Conservation (phyloP, 208 protist genomes). For the Crithidia mellificae region DNA sequence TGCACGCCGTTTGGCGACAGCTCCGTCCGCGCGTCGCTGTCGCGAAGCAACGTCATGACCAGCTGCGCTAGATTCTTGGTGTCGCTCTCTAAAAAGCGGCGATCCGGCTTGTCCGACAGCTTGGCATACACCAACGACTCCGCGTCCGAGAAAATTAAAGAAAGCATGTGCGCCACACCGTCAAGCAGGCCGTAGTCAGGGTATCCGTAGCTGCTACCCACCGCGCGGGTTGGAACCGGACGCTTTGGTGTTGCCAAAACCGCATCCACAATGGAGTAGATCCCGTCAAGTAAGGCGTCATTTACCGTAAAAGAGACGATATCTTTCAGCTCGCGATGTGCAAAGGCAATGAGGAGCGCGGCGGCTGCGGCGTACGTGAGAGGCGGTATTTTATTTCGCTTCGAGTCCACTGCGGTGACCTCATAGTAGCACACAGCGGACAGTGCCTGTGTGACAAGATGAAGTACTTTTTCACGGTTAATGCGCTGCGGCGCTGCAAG, state of each 20-base stretch:
- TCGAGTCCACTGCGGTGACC: conserved; percentile 15
- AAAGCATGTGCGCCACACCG: conserved; percentile 87
- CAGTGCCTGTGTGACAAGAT: conserved; percentile 63
- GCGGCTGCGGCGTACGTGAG: conserved; percentile 76
- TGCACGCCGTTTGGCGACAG: conserved; percentile 82
- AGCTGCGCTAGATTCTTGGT: conserved; percentile 47
- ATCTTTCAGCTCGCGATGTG: conserved; percentile 83
- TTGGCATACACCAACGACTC: conserved; percentile 69
- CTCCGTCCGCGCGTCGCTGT: conserved; percentile 72
- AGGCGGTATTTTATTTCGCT: conserved; percentile 31
- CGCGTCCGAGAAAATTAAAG: conserved; percentile 78
- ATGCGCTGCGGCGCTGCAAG: conserved; percentile 81
- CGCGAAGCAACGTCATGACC: conserved; percentile 69
- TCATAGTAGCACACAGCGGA: conserved; percentile 71
- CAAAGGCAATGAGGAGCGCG: conserved; percentile 75
- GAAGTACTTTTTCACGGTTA: conserved; percentile 61
- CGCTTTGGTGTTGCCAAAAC: conserved; percentile 33
- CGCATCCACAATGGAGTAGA: conserved; percentile 50
- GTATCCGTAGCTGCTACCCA: conserved; percentile 89
- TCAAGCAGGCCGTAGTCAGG: conserved; percentile 88
- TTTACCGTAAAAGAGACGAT: conserved; percentile 74
- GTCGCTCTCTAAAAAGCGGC: conserved; percentile 61
- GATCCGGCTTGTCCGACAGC: conserved; percentile 14
- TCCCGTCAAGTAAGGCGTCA: conserved; percentile 43
- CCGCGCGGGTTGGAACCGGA: conserved; percentile 50